Conservation (phyloP, 805 yeast genomes). For the Starmerella kuoi region DNA sequence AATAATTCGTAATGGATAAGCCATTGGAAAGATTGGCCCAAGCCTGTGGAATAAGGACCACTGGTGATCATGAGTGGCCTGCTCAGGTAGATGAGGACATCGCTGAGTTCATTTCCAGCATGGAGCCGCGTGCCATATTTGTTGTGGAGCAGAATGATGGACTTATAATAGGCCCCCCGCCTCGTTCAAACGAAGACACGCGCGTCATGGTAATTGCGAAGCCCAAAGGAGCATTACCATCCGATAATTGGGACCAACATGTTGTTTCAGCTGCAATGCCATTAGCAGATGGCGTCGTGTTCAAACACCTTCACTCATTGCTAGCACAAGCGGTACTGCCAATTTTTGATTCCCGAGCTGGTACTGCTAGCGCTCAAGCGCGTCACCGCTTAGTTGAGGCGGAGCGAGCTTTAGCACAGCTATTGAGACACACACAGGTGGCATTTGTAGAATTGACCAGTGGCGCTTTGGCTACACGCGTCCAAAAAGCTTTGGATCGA, state of each 20-base stretch:
- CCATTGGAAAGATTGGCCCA: slow-evolving; percentile 13
- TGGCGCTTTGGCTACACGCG: slow-evolving; percentile 4
- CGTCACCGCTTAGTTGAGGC: slow-evolving; percentile 19
- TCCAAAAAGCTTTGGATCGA: slow-evolving; percentile 2
- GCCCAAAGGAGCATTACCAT: slow-evolving; percentile 5
- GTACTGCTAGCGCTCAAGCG: slow-evolving; percentile 6
- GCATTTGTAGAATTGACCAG: slow-evolving; percentile 12
- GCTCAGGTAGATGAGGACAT: slow-evolving; percentile 15
- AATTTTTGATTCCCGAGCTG: slow-evolving; percentile 39
- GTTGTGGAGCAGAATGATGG: slow-evolving; percentile 18
- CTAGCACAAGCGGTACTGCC: slow-evolving; percentile 56
- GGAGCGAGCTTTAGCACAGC: slow-evolving; percentile 15
- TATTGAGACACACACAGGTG: slow-evolving; percentile 11
- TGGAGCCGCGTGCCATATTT: slow-evolving; percentile 13
- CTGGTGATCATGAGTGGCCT: slow-evolving; percentile 16
- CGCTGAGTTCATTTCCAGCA: slow-evolving; percentile 6
- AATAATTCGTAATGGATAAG: slow-evolving; percentile 12
- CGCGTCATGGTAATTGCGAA: slow-evolving; percentile 14
- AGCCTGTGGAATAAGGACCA: slow-evolving; percentile 10
- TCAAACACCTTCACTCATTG: slow-evolving; percentile 39
- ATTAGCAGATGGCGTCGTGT: slow-evolving; percentile 4
- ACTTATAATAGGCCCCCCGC: slow-evolving; percentile 18
- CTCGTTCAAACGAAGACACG: slow-evolving; percentile 1
- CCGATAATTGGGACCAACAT: slow-evolving; percentile 6
- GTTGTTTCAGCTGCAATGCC: slow-evolving; percentile 13